Evolutionary conservation across 306 rosid species (phyloP).

Genomic region (Acacia melanoxylon): DNA sequence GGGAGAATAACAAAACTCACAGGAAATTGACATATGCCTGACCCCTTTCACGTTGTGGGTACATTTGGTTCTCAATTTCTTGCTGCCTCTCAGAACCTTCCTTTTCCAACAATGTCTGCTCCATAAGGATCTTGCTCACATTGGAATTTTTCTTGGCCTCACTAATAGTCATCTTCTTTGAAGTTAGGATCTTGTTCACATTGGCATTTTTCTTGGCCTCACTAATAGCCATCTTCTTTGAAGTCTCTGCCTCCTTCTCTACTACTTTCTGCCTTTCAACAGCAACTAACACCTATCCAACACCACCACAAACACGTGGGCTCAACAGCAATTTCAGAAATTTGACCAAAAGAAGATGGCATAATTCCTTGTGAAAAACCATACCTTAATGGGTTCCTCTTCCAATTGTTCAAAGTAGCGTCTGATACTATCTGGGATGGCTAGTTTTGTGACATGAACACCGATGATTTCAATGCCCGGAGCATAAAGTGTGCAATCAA

Average conservation of each 20-base stretch:
- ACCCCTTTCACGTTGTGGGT: conserved; percentile 73
- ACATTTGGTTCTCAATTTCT: conserved; percentile 84
- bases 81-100: conserved; percentile 70
- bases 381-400: no score
- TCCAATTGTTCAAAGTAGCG: no score
- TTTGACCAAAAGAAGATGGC: no score
- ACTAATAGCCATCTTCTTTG: conserved; percentile 86
- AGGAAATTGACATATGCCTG: conserved; percentile 82
- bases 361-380: no score
- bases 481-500: conserved; percentile 86
- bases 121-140: conserved; percentile 46
- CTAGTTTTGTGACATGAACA: no score
- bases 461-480: conserved; percentile 44
- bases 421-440: no score
- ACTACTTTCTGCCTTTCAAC: conserved; percentile 77
- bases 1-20: conserved; percentile 37
- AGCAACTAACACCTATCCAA: conserved; percentile 77
- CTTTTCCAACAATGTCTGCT: conserved; percentile 31
- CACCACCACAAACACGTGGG: no score
- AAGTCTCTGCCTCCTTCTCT: conserved; percentile 91
- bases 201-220: conserved; percentile 94
- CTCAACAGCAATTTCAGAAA: no score
- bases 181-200: conserved; percentile 59
- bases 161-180: no score
- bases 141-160: no score